Evolutionary conservation across 164 flowering plant genomes (phyloP).

Genomic region (Magnolia changhungtana): DNA sequence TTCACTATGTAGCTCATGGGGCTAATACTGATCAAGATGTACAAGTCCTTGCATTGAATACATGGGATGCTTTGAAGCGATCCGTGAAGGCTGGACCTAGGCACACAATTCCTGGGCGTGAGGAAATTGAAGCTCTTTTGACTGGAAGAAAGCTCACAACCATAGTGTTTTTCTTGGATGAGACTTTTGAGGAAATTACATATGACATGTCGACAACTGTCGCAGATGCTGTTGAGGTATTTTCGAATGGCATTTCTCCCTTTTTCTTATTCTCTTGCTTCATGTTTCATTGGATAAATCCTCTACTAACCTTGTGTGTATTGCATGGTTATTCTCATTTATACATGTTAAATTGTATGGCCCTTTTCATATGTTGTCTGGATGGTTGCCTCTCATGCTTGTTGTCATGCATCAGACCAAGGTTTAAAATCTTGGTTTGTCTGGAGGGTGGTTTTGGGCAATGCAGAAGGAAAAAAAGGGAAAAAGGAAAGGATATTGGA

Average conservation of each 20-base stretch:
- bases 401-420: background rate
- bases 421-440: background rate
- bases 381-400: background rate
- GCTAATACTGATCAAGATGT: conserved; percentile 59
- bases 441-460: background rate
- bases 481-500: background rate
- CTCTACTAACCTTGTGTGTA: background rate
- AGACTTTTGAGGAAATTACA: conserved; percentile 96
- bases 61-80: conserved; percentile 81
- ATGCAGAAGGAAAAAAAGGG: background rate
- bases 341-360: background rate
- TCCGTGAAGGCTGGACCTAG: conserved; percentile 97
- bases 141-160: conserved; percentile 88
- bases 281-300: background rate
- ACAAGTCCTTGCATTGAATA: conserved; percentile 68
- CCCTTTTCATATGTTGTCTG: background rate
- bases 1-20: conserved; percentile 79
- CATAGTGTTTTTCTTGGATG: conserved; percentile 97
- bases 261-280: background rate
- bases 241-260: background rate
- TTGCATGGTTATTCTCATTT: no score
- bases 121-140: conserved; percentile 93
- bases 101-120: conserved; percentile 81
- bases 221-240: conserved; percentile 95
- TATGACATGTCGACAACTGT: conserved; percentile 97